phyloP scores from a whole-genome alignment of 352 stramenopile genomes.

The Phytophthora parvispora region DNA sequence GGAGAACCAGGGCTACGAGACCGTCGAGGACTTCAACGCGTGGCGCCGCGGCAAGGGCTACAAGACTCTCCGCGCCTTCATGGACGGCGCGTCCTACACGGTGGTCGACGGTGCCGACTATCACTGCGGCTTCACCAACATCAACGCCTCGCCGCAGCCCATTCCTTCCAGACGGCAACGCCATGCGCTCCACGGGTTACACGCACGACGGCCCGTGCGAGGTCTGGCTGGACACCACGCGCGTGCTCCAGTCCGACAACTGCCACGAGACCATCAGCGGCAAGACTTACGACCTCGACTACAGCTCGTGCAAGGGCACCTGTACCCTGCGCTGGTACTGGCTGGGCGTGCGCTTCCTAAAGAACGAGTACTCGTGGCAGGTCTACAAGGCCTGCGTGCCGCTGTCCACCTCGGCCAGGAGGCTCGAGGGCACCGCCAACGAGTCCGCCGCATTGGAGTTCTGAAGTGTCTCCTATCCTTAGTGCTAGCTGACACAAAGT shows the following conservation, averaged over 20 bases:
- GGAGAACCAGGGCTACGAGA: slow-evolving; percentile 56
- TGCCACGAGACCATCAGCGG: slow-evolving; percentile 41
- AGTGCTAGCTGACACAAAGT: neutral
- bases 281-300: slow-evolving; percentile 55
- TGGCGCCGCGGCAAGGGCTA: slow-evolving; percentile 54
- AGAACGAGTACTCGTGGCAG: slow-evolving; percentile 64
- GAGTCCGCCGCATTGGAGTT: slow-evolving; percentile 29
- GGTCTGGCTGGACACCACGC: slow-evolving; percentile 54
- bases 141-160: slow-evolving; percentile 28
- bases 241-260: slow-evolving; percentile 51
- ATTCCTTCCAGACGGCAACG: slow-evolving; percentile 40
- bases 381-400: slow-evolving; percentile 62
- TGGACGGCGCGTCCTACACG: slow-evolving; percentile 53
- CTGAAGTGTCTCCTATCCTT: slow-evolving; percentile 15
- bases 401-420: slow-evolving; percentile 32
- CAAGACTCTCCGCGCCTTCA: slow-evolving; percentile 60
- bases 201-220: slow-evolving; percentile 62
- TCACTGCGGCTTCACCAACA: slow-evolving; percentile 47
- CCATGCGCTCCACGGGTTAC: slow-evolving; percentile 56
- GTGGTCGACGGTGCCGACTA: slow-evolving; percentile 40
- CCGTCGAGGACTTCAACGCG: slow-evolving; percentile 50
- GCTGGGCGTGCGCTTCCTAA: slow-evolving; percentile 53
- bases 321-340: slow-evolving; percentile 62
- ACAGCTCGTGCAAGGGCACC: slow-evolving; percentile 47
- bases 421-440: slow-evolving; percentile 33